phyloP scores from a whole-genome alignment of 768 basidiomycete species.

The Mycena metata region DNA sequence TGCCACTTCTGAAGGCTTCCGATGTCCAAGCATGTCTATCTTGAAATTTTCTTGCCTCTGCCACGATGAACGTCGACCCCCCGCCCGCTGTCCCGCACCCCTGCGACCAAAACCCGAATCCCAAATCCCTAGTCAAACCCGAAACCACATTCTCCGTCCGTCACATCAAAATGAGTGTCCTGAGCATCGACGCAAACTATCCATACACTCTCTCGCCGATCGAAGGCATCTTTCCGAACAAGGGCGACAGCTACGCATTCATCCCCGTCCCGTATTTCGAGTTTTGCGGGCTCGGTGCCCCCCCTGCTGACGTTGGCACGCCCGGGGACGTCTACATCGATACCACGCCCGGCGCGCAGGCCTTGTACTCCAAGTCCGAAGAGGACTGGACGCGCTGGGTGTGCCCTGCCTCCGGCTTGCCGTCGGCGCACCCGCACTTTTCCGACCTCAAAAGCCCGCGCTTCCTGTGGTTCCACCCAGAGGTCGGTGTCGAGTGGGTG shows the following conservation, averaged over 20 bases:
- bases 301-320: slow-evolving; percentile 12
- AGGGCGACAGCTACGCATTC: not conserved
- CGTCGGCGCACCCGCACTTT: not conserved
- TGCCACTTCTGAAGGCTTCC: too few species aligned
- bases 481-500: slow-evolving; percentile 23
- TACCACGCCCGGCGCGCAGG: too few species aligned
- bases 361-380: slow-evolving; percentile 15
- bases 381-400: slow-evolving; percentile 19
- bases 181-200: slow-evolving; percentile 3
- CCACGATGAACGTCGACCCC: slow-evolving; percentile 6
- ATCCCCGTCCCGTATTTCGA: slow-evolving; percentile 22
- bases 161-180: slow-evolving; percentile 8
- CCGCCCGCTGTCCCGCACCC: too few species aligned
- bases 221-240: not conserved
- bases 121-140: too few species aligned
- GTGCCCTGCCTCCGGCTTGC: not conserved
- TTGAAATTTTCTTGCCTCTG: not conserved
- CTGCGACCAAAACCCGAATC: too few species aligned
- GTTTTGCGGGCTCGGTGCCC: slow-evolving; percentile 11
- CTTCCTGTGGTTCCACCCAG: slow-evolving; percentile 4
- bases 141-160: too few species aligned
- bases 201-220: slow-evolving; percentile 2
- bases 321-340: too few species aligned
- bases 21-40: too few species aligned
- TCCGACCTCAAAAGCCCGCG: not conserved